Base-by-base conservation (phyloP, 148 eudicot genomes). In the Chenopodium suecicum region DNA sequence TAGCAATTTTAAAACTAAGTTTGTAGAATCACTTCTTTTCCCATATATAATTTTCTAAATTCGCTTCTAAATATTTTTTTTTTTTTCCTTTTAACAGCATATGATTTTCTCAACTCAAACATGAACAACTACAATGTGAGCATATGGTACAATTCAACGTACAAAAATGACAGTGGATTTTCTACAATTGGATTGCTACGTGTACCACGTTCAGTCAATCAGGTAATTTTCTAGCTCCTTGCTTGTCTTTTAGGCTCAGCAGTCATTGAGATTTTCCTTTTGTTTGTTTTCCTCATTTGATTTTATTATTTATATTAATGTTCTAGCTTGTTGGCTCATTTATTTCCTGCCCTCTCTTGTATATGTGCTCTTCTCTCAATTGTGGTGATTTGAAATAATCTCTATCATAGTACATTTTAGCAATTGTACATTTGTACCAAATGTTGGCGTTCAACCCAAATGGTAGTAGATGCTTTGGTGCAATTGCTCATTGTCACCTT, bases 121-220 rank as follows among this genome's bases (percentile, higher is more conserved):
- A 22, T 23, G 65, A 88, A 85, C 77, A 90, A 85, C 54, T 92
- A 87, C 74, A 94, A 94, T 70, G 91, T 89, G 86, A 92, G 78
- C 71, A 79, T 96, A 85, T 96, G 98, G 98, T 91, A 94, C 82
- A 96, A 96, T 76, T 81, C 97, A 82, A 92, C 98, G 41, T 90
- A 87, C 79, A 90, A 91, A 81, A 91, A 91, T 87, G 92, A 91
- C 88, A 87, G 89, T 50, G 99, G 93, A 79, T 82, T 74, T 87
- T 69, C 64, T 85, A 80, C 52, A 29, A 74, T 84, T 72, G 89
- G 84, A 71, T 79, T 92, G 85, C 34, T 86, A 75, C 90, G 98
- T 76, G 88, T 96, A 75, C 91, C 95, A 44, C 95, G 97, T 23
- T 85, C 92, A 47, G 90, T 96, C 81, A 96, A 96, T 88, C 81